Percentiles rank a stretch among this genome's conserved stretches.
Evolutionary conservation across 1,284 basidiomycete species (phyloP).

Genomic region (Melampsora larici-populina): DNA sequence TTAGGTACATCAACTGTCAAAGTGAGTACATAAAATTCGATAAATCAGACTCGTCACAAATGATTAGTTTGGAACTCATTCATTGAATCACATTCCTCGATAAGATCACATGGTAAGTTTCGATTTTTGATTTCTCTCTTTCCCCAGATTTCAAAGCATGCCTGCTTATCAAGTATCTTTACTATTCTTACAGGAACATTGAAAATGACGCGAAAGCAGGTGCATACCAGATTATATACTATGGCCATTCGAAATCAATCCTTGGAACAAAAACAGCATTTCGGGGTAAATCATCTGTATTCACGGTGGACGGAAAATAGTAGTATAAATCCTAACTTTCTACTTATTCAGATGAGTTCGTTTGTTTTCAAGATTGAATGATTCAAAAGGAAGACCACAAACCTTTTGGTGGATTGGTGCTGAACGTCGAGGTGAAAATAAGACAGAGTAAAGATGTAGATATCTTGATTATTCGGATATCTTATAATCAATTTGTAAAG

Average conservation of each 20-base stretch:
- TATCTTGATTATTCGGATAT: too few relatives aligned
- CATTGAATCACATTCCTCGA: neutral
- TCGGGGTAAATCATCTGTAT: neutral
- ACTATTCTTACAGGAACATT: conserved; percentile 60
- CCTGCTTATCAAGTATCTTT: neutral
- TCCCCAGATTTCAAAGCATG: neutral
- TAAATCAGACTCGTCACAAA: neutral
- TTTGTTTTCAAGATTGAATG: too few relatives aligned
- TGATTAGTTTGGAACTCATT: neutral
- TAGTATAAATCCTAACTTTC: too few relatives aligned
- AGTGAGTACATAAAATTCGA: neutral
- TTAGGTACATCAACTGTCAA: conserved; percentile 46
- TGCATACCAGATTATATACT: conserved; percentile 66
- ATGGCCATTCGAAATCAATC: conserved; percentile 66
- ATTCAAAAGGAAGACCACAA: too few relatives aligned
- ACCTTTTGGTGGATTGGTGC: too few relatives aligned
- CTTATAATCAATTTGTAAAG: too few relatives aligned
- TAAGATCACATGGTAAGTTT: conserved; percentile 8
- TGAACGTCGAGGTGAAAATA: too few relatives aligned
- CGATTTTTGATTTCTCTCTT: neutral
- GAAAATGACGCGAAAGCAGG: conserved; percentile 63
- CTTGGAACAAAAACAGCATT: neutral
- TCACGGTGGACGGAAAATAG: too few relatives aligned
- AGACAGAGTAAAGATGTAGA: too few relatives aligned
- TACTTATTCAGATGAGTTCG: too few relatives aligned